These are phyloP conservation scores for Allomyces macrogynus DNA, from an alignment of 192 early-diverging fungal genomes.

Conservation along the genomic window DNA sequence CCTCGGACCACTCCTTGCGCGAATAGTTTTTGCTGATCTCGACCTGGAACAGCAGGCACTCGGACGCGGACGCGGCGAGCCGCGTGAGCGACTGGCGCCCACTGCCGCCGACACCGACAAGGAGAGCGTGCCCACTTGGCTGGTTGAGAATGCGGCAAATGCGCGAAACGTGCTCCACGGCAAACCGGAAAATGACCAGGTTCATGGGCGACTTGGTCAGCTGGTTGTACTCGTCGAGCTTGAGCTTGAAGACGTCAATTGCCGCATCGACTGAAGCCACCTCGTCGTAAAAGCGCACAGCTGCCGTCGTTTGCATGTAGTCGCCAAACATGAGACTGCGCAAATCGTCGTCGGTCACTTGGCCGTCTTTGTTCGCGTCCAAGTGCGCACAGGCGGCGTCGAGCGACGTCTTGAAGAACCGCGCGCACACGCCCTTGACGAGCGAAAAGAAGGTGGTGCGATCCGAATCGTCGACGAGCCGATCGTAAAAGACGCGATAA, in stretches of 20 bases:
- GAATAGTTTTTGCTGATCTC: constrained; percentile 92
- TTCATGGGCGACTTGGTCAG: constrained; percentile 97
- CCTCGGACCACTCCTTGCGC: constrained; percentile 92
- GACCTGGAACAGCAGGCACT: constrained; percentile 82
- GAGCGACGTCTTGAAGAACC: constrained; percentile 52
- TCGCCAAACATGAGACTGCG: constrained; percentile 11
- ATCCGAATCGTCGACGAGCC: constrained; percentile 72
- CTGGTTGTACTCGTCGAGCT: constrained; percentile 89
- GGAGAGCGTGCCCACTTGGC: constrained; percentile 87
- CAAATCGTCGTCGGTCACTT: constrained; percentile 54
- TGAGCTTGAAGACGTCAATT: constrained; percentile 75
- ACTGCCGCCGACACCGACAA: constrained; percentile 91
- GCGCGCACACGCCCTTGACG: constrained; percentile 58
- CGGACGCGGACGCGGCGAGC: constrained; percentile 99
- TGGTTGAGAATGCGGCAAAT: constrained; percentile 97
- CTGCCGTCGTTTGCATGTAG: constrained; percentile 83
- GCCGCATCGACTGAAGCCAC: constrained; percentile 66
- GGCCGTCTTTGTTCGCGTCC: constrained; percentile 43
- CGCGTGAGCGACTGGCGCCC: constrained; percentile 95
- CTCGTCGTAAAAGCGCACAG: constrained; percentile 50
- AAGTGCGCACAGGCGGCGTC: neutral
- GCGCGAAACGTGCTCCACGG: constrained; percentile 87
- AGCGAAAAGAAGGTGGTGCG: constrained; percentile 71
- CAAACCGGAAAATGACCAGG: constrained; percentile 91
- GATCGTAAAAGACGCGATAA: constrained; percentile 92